Base-by-base conservation (phyloP, 768 basidiomycete species). In the Rhizopogon roseolus region DNA sequence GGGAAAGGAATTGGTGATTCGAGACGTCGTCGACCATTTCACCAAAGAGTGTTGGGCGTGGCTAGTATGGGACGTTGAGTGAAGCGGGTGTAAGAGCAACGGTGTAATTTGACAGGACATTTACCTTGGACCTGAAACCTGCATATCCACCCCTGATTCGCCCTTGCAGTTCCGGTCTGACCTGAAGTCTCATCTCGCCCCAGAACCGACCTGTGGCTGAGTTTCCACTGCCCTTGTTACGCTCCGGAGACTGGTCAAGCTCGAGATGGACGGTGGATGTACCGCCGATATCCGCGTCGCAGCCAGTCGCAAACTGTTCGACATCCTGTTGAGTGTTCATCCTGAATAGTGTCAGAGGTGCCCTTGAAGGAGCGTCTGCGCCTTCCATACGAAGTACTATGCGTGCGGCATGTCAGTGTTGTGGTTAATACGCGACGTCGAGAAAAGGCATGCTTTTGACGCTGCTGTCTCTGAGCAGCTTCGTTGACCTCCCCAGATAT, bases 261-360 rank as follows among this genome's bases (percentile, higher is more conserved):
- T 82, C 84, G n/a, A 96, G 74, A 58, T 88, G 67, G n/a, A 84
- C 86, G 0, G 87, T 84, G 4, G 90, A 89, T 25, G 79, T 79
- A 25, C 93, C 90, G 6, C 95, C 94, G 41, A 95, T 86, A 70
- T 98, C 96, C 0, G 77, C 76, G 68, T 98, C 96, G 58, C 87
- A 91, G 3, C 95, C 95, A 0, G 80, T 81, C 0, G 86, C 89
- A 56, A 85, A 85, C n/a, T 80, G 73, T 4, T 75, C 58, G 45
- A 91, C 62, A 56, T 88, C 82, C 22, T 79, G 74, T 16, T 61
- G 71, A 0, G 80, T 76, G 61, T 86, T 83, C 68, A 93, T 81
- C 6, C 76, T 75, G 64, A 82, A 84, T 48, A 94, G 76, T 0
- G 82, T 79, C 52, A 78, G 74, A n/a, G 90, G 86, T 5, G 69